phyloP scores from a whole-genome alignment of 805 yeast species.

The Barnettozyma wickerhamii region DNA sequence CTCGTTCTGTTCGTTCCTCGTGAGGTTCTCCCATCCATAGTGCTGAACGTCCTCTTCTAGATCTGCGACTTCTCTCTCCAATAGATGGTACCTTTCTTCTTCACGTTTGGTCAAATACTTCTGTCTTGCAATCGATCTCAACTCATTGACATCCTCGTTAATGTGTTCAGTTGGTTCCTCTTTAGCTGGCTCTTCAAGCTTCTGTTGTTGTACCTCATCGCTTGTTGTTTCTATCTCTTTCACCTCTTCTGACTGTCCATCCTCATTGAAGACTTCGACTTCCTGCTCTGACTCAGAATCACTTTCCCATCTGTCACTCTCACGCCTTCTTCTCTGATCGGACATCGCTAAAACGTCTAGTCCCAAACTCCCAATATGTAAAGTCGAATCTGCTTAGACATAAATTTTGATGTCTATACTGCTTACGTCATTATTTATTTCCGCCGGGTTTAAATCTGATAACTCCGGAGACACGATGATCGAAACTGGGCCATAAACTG shows the following conservation, averaged over 20 bases:
- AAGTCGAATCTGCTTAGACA: too few relatives aligned
- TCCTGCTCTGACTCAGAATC: constrained; percentile 14
- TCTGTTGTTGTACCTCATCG: background rate
- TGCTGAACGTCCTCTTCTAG: constrained; percentile 44
- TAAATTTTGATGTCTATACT: too few relatives aligned
- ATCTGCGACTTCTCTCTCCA: constrained; percentile 44
- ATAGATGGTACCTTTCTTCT: constrained; percentile 36
- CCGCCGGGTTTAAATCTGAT: too few relatives aligned
- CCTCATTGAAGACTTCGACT: constrained; percentile 1
- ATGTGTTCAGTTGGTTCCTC: background rate
- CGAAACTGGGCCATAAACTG: too few relatives aligned
- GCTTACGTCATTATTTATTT: background rate
- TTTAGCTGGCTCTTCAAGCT: background rate
- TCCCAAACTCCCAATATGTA: too few relatives aligned
- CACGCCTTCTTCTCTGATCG: constrained; percentile 12
- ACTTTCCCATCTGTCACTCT: constrained; percentile 19
- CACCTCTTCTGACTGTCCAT: constrained; percentile 2
- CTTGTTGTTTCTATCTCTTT: constrained; percentile 3
- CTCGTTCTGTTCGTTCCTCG: constrained; percentile 46
- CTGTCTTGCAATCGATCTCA: constrained; percentile 46
- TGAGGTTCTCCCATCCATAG: constrained; percentile 52
- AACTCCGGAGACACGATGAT: too few relatives aligned
- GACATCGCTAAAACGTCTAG: background rate
- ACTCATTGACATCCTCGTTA: constrained; percentile 27
- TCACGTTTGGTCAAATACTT: constrained; percentile 45